phyloP scores from a whole-genome alignment of 352 stramenopile genomes.

The Phytophthora hibernalis region DNA sequence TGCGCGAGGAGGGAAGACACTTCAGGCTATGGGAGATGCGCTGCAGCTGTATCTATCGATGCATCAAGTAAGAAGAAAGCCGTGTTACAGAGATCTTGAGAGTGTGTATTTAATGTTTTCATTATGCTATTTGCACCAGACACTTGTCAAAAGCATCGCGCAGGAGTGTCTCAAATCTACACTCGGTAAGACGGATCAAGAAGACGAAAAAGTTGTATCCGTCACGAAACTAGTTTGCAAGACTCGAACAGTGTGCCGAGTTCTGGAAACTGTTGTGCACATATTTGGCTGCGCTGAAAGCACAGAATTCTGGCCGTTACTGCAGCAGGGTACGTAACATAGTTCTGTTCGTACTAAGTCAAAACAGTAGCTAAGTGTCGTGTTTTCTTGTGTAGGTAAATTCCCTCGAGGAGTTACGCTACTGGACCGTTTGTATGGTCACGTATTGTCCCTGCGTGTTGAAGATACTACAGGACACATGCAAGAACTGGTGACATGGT shows the following conservation, averaged over 20 bases:
- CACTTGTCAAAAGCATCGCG: conserved; percentile 28
- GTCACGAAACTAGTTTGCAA: conserved; percentile 43
- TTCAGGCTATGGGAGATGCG: conserved; percentile 66
- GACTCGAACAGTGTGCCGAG: conserved; percentile 43
- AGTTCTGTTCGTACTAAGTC: background rate
- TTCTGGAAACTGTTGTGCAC: conserved; percentile 38
- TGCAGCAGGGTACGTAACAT: conserved; percentile 42
- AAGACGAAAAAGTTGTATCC: conserved; percentile 27
- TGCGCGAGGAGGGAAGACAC: conserved; percentile 62
- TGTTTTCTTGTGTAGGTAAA: conserved; percentile 32
- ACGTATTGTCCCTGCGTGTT: conserved; percentile 41
- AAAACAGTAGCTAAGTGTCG: conserved; percentile 3
- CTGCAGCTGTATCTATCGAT: conserved; percentile 55
- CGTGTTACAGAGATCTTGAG: background rate
- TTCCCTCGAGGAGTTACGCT: conserved; percentile 63
- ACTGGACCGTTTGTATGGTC: conserved; percentile 54
- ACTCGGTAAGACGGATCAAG: conserved; percentile 13
- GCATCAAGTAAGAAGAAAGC: conserved; percentile 51
- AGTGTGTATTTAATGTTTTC: background rate
- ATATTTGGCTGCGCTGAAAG: conserved; percentile 41
- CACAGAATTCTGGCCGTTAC: conserved; percentile 49
- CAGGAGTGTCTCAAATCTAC: conserved; percentile 22
- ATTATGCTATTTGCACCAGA: conserved; percentile 22
- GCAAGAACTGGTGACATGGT: conserved; percentile 52
- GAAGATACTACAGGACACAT: conserved; percentile 46